Evolutionary conservation across 1,139 yeast species (phyloP), one percentile per base, ranked within the genome.

Genomic region (Taphrina deformans): DNA sequence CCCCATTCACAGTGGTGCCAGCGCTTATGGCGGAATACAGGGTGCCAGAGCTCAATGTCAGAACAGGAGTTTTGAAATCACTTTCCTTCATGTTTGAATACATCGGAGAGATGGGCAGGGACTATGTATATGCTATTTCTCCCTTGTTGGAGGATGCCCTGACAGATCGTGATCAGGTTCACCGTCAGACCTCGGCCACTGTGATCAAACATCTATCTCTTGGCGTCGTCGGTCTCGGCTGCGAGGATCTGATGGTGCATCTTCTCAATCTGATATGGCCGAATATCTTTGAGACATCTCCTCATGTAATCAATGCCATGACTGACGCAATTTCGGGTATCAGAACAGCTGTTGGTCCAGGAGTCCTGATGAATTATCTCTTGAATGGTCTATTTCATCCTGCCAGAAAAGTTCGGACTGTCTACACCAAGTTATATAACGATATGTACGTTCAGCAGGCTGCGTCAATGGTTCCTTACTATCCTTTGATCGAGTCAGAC

Each of bases 1-100:
- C 89, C 0, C 97, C 99, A 0, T 93, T 89, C 75, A 89, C 98
- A 0, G 96, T 93, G 0, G 76, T 95, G n/a, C 99, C 99, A 0
- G 96, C 97, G 0, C 79, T 95, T 53, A 89, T 95, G 96, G 92
- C 93, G 74, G 99, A 93, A 74, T 95, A 93, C 73, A 81, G 96
- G 64, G 88, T 89, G 3, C 97, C 97, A 0, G 98, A 93, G 70
- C 85, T 87, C 66, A 92, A 92, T 72, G 97, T 93, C 5, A 98
- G 93, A 73, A 93, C 93, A 74, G 99, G 99, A 79, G 91, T 93
- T 3, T 78, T 95, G 70, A 95, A 95, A 73, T 91, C 98, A 0
- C 78, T 92, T 79, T 83, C 96, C n/a, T 95, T 95, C 72, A 80
- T 93, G 82, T 90, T 93, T 76, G 99, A 95, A 75, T 93, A 93